phyloP scores from a whole-genome alignment of 805 yeast species.

The Candida ficus region DNA sequence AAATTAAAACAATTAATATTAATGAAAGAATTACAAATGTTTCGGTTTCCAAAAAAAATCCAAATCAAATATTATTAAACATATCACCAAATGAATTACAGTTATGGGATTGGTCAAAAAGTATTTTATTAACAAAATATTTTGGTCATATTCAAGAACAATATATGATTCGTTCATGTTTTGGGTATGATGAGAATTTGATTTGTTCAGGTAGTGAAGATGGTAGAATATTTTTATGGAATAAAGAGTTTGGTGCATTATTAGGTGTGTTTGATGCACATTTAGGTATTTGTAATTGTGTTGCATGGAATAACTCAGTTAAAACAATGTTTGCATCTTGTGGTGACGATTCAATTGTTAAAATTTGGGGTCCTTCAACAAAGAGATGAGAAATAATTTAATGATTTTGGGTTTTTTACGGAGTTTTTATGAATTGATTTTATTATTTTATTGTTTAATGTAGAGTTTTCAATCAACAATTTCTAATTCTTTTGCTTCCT shows the following conservation, averaged over 20 bases:
- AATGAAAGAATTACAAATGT: constrained; percentile 63
- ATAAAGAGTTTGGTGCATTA: constrained; percentile 62
- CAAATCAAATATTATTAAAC: constrained; percentile 53
- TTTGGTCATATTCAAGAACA: constrained; percentile 70
- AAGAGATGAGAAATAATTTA: not conserved
- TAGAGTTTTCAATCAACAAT: constrained; percentile 20
- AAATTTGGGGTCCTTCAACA: constrained; percentile 56
- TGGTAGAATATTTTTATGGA: constrained; percentile 75
- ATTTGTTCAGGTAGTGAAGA: constrained; percentile 83
- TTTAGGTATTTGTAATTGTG: constrained; percentile 59
- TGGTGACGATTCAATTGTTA: constrained; percentile 73
- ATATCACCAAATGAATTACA: constrained; percentile 73
- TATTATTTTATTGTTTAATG: no score
- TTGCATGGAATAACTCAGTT: constrained; percentile 59
- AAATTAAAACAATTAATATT: constrained; percentile 43
- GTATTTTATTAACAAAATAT: constrained; percentile 55
- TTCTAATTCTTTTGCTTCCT: constrained; percentile 43
- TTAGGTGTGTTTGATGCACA: constrained; percentile 59
- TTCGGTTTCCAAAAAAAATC: constrained; percentile 48
- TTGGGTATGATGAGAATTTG: constrained; percentile 67
- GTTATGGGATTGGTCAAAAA: constrained; percentile 67
- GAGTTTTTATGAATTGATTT: no score
- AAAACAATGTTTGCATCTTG: constrained; percentile 68
- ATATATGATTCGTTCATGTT: constrained; percentile 67
- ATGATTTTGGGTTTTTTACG: no score